Percentiles rank a stretch among this genome's conserved stretches.
phyloP scores from a whole-genome alignment of 2,329 filamentous ascomycete genomes.

The Neurospora sp. region DNA sequence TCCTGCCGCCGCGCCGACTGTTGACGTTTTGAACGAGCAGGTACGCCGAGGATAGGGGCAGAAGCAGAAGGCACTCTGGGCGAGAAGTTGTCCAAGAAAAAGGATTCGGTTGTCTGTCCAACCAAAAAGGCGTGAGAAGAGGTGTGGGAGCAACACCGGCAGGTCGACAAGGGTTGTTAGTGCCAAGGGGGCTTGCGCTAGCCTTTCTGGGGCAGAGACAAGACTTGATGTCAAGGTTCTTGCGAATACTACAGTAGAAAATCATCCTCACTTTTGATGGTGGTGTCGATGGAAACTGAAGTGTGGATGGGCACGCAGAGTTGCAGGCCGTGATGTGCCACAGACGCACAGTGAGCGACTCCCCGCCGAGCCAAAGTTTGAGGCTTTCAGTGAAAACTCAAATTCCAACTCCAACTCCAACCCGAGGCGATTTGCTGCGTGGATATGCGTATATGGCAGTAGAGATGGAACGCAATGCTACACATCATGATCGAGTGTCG shows the following conservation, averaged over 20 bases:
- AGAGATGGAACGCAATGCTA: neutral
- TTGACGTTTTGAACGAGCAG: neutral
- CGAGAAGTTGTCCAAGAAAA: neutral
- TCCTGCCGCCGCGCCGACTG: neutral
- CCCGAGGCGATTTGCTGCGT: neutral
- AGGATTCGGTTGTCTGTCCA: neutral
- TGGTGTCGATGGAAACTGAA: neutral
- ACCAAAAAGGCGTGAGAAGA: neutral
- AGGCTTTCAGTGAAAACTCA: neutral
- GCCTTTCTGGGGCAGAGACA: neutral
- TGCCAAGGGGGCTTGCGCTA: neutral
- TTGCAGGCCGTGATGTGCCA: neutral
- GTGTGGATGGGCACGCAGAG: neutral
- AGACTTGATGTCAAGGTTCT: neutral
- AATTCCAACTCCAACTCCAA: neutral
- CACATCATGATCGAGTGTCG: neutral
- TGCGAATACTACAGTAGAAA: neutral
- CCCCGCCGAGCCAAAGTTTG: neutral
- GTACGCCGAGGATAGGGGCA: neutral
- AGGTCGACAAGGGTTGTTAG: neutral
- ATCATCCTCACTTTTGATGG: neutral
- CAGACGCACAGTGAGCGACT: neutral
- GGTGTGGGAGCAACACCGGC: neutral
- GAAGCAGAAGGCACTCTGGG: neutral
- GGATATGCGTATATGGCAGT: neutral